A percentile compares a stretch with the other conserved stretches of the same genome.
Conservation (phyloP, 2,329 filamentous ascomycete species). For the Fusarium pseudograminearum region DNA sequence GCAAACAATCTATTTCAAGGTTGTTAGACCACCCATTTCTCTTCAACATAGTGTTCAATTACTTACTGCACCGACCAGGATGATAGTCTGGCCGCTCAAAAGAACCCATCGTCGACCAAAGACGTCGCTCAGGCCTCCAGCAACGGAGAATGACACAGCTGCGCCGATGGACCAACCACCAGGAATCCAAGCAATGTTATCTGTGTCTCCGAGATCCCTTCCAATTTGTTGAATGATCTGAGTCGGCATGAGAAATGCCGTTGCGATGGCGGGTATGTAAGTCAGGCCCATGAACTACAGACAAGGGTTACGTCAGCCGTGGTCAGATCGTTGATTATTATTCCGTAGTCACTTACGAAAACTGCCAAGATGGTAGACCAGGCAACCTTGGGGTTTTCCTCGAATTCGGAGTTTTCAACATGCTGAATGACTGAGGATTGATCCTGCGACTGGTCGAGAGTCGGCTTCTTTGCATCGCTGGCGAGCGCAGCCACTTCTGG, state of each 20-base stretch:
- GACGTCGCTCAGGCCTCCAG: slow-evolving; percentile 15
- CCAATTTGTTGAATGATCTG: slow-evolving; percentile 22
- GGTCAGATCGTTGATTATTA: rapidly evolving
- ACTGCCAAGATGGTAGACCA: slow-evolving; percentile 16
- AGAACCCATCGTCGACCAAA: slow-evolving; percentile 19
- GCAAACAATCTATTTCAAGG: slow-evolving; percentile 1
- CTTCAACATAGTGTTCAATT: rapidly evolving
- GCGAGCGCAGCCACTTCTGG: neutral
- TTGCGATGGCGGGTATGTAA: slow-evolving; percentile 18
- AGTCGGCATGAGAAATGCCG: slow-evolving; percentile 15
- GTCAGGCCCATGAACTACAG: slow-evolving; percentile 17
- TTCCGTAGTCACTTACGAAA: neutral
- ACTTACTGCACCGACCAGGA: slow-evolving; percentile 11
- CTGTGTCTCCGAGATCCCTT: slow-evolving; percentile 7
- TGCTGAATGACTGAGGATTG: neutral
- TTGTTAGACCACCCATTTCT: neutral
- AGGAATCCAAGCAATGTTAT: slow-evolving; percentile 15
- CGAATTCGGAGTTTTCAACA: slow-evolving; percentile 1
- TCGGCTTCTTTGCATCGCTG: neutral
- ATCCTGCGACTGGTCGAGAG: neutral
- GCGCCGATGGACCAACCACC: slow-evolving; percentile 17
- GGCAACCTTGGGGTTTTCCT: slow-evolving; percentile 6
- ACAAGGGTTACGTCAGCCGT: neutral
- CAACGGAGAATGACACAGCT: slow-evolving; percentile 14
- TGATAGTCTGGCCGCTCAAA: slow-evolving; percentile 7